Percentiles rank a stretch among this genome's conserved stretches.
Conservation (phyloP, 495 filamentous ascomycete genomes). For the Penicillium lividum region DNA sequence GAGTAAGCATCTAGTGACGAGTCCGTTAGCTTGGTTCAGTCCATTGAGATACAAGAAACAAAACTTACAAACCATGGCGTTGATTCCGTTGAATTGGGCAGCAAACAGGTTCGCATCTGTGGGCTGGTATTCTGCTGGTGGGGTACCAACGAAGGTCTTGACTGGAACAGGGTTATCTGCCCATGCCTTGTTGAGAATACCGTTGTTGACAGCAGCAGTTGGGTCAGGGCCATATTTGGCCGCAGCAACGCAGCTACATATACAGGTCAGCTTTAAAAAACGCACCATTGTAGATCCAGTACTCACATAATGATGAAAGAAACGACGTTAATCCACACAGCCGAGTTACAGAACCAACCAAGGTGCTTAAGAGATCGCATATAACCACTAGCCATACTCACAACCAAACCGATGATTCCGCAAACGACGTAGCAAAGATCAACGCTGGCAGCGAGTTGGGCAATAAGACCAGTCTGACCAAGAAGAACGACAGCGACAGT, state of each 20-base stretch:
- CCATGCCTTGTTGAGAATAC: slow-evolving; percentile 17
- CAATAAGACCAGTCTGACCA: slow-evolving; percentile 45
- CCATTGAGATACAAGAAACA: no score
- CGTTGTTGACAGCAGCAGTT: slow-evolving; percentile 28
- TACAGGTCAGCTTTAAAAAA: not conserved
- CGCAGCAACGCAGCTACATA: slow-evolving; percentile 48
- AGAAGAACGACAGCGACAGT: slow-evolving; percentile 56
- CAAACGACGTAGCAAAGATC: slow-evolving; percentile 54
- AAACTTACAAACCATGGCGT: slow-evolving; percentile 26
- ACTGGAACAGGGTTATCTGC: slow-evolving; percentile 16
- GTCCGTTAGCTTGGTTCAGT: not conserved
- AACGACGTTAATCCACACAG: slow-evolving; percentile 32
- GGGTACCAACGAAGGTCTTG: slow-evolving; percentile 18
- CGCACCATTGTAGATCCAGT: not conserved
- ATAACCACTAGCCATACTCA: slow-evolving; percentile 49
- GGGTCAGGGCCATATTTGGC: slow-evolving; percentile 47
- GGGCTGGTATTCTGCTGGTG: slow-evolving; percentile 21
- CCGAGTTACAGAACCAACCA: slow-evolving; percentile 27
- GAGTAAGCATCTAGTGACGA: slow-evolving; percentile 52
- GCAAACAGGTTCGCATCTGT: slow-evolving; percentile 17
- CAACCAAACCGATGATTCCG: slow-evolving; percentile 46
- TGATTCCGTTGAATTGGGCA: slow-evolving; percentile 23
- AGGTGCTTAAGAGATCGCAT: slow-evolving; percentile 33
- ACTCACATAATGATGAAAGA: slow-evolving; percentile 27
- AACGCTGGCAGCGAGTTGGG: slow-evolving; percentile 23